Evolutionary conservation across 2,329 filamentous ascomycete species (phyloP).

Genomic region (Anisogramma anomala): DNA sequence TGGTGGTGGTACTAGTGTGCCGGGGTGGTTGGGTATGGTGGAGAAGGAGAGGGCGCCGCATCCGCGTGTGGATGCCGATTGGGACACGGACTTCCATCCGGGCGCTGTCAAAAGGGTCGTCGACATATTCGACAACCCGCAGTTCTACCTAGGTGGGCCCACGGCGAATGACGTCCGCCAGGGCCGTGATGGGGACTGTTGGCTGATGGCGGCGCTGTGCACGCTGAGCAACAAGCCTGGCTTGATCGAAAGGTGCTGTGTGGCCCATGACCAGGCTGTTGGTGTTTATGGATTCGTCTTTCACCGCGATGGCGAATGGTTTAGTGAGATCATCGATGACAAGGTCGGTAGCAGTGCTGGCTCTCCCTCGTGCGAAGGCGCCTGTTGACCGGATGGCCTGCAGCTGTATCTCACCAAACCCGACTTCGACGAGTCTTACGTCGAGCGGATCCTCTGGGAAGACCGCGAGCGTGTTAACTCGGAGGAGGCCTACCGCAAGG

Average conservation of each 20-base stretch:
- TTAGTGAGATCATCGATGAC: conserved; percentile 46
- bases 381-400: neutral
- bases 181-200: conserved; percentile 70
- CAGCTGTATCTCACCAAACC: conserved; percentile 43
- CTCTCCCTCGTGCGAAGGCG: too few species aligned
- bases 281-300: conserved; percentile 84
- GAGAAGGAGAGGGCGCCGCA: conserved; percentile 1
- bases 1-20: conserved; percentile 11
- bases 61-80: conserved; percentile 4
- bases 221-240: conserved; percentile 63
- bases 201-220: conserved; percentile 71
- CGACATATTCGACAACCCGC: conserved; percentile 65
- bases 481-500: conserved; percentile 48
- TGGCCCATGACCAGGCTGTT: conserved; percentile 58
- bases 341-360: too few species aligned
- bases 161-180: conserved; percentile 69
- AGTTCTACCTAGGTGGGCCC: conserved; percentile 68
- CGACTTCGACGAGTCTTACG: conserved; percentile 48
- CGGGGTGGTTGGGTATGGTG: conserved; percentile 3
- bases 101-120: conserved; percentile 55
- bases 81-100: conserved; percentile 27
- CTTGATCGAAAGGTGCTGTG: conserved; percentile 62
- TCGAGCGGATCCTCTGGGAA: conserved; percentile 36
- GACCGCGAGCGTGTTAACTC: conserved; percentile 38
- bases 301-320: conserved; percentile 66